A percentile compares a stretch with the other conserved stretches of the same genome.
These are phyloP conservation scores for Posidonia oceanica DNA, from an alignment of 116 monocot species.

Conservation along the genomic window DNA sequence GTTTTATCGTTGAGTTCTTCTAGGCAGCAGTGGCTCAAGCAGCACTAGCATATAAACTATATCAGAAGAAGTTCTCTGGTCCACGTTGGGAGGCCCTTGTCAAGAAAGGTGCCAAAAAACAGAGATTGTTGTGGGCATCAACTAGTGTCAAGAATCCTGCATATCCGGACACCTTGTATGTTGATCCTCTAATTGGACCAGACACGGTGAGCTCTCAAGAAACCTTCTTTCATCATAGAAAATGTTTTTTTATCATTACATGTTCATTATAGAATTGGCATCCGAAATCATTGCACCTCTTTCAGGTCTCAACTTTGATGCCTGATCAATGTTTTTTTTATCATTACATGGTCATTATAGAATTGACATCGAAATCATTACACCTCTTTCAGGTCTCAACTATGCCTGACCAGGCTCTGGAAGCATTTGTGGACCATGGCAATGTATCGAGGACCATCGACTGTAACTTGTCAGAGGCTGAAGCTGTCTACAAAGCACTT, in stretches of 20 bases:
- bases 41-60: constrained; percentile 72
- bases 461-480: constrained; percentile 45
- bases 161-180: constrained; percentile 83
- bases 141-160: constrained; percentile 95
- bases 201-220: constrained; percentile 41
- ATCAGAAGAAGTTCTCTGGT: constrained; percentile 93
- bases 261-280: not conserved
- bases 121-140: constrained; percentile 87
- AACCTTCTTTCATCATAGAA: not conserved
- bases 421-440: constrained; percentile 70
- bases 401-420: constrained; percentile 75
- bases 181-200: constrained; percentile 82
- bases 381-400: constrained; percentile 57
- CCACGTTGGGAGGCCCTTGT: constrained; percentile 93
- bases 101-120: constrained; percentile 95
- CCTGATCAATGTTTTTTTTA: constrained; percentile 33
- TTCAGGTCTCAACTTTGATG: constrained; percentile 83
- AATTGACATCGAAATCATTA: not conserved
- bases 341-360: not conserved
- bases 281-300: not conserved
- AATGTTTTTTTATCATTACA: not conserved
- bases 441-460: constrained; percentile 54
- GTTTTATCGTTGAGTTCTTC: not conserved
- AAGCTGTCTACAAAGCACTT: constrained; percentile 58
- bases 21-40: constrained; percentile 96